Evolutionary conservation across 306 rosid species (phyloP).

Genomic region (Lagenaria siceraria): DNA sequence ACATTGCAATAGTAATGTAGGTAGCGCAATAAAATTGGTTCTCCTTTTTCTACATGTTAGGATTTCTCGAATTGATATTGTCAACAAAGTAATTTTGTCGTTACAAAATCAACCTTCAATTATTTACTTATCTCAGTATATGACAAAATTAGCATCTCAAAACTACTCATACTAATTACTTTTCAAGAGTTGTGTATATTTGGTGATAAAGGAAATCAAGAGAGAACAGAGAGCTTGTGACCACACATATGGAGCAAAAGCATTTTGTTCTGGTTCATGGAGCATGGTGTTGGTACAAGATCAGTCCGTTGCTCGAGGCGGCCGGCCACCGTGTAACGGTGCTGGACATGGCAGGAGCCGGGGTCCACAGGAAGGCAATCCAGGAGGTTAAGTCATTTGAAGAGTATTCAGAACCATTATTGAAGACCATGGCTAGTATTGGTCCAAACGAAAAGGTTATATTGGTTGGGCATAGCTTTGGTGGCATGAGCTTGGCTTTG

Average conservation of each 20-base stretch:
- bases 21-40: no score
- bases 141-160: no score
- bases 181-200: no score
- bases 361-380: constrained; percentile 27
- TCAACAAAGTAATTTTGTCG: no score
- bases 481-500: constrained; percentile 28
- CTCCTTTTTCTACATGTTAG: no score
- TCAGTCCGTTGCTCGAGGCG: constrained; percentile 18
- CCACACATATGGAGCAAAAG: neutral
- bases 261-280: constrained; percentile 60
- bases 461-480: constrained; percentile 45
- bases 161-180: no score
- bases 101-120: no score
- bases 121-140: no score
- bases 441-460: constrained; percentile 28
- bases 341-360: constrained; percentile 43
- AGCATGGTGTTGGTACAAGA: constrained; percentile 60
- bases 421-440: constrained; percentile 23
- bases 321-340: constrained; percentile 34
- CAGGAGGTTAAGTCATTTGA: constrained; percentile 17
- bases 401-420: constrained; percentile 33
- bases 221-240: neutral
- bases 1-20: no score
- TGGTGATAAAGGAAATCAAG: no score
- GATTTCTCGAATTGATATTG: no score